A percentile compares a stretch with the other conserved stretches of the same genome.
These are phyloP conservation scores for Podospora pseudocomata DNA, from an alignment of 495 filamentous ascomycete genomes.

Conservation along the genomic window DNA sequence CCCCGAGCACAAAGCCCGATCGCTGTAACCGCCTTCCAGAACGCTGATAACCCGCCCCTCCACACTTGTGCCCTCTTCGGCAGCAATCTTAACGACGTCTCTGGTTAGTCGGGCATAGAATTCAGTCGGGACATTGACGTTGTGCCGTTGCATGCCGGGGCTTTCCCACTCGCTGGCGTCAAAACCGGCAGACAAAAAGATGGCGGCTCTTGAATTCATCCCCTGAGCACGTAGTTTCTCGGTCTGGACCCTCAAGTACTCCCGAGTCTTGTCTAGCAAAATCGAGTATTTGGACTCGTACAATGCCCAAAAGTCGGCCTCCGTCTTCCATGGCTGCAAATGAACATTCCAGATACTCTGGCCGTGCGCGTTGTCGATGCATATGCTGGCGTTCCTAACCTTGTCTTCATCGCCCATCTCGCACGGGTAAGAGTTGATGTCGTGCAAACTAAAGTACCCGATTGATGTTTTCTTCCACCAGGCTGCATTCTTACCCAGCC, in stretches of 20 bases:
- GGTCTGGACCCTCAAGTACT: slow-evolving; percentile 67
- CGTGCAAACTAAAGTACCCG: slow-evolving; percentile 93
- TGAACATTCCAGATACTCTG: slow-evolving; percentile 98
- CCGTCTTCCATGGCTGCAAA: slow-evolving; percentile 76
- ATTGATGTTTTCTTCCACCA: slow-evolving; percentile 76
- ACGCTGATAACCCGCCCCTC: slow-evolving; percentile 88
- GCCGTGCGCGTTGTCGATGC: slow-evolving; percentile 85
- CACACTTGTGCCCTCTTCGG: slow-evolving; percentile 71
- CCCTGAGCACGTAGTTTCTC: slow-evolving; percentile 52
- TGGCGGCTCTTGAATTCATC: slow-evolving; percentile 67
- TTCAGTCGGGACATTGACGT: slow-evolving; percentile 90
- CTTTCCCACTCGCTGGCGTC: slow-evolving; percentile 94
- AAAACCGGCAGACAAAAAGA: slow-evolving; percentile 93
- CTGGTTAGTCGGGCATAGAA: slow-evolving; percentile 90
- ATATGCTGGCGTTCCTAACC: slow-evolving; percentile 84
- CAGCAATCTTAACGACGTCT: slow-evolving; percentile 75
- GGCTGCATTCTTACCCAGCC: slow-evolving; percentile 60
- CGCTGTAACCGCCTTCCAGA: slow-evolving; percentile 92
- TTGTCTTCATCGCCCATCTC: slow-evolving; percentile 86
- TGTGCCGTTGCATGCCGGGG: slow-evolving; percentile 89
- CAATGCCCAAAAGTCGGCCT: slow-evolving; percentile 80
- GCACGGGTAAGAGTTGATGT: slow-evolving; percentile 97
- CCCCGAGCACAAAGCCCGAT: slow-evolving; percentile 81
- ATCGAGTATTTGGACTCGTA: slow-evolving; percentile 73
- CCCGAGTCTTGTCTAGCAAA: slow-evolving; percentile 74